Percentiles rank a stretch among this genome's conserved stretches.
These are phyloP conservation scores for Boletus patriciae DNA, from an alignment of 768 basidiomycete genomes.

Conservation along the genomic window DNA sequence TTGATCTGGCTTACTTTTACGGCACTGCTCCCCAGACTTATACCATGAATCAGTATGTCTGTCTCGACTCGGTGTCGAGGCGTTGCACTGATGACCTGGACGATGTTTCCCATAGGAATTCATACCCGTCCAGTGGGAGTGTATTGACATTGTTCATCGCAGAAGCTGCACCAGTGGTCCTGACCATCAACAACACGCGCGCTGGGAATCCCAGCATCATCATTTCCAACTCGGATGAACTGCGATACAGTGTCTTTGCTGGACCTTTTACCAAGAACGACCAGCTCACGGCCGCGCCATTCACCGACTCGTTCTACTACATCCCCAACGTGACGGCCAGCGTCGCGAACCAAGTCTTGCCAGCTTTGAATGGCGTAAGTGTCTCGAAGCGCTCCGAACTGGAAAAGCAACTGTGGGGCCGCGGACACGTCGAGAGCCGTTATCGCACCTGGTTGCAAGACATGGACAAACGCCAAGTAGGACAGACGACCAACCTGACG, in stretches of 20 bases:
- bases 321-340: slow-evolving; percentile 53
- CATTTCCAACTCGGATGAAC: slow-evolving; percentile 61
- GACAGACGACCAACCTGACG: slow-evolving; percentile 46
- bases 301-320: slow-evolving; percentile 61
- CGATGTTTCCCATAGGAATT: slow-evolving; percentile 40
- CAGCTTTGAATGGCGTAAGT: slow-evolving; percentile 48
- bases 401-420: slow-evolving; percentile 33
- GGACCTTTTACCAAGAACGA: slow-evolving; percentile 81
- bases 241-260: slow-evolving; percentile 64
- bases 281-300: slow-evolving; percentile 74
- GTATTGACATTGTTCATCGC: slow-evolving; percentile 58
- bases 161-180: slow-evolving; percentile 53
- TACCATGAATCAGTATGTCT: slow-evolving; percentile 56
- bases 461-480: slow-evolving; percentile 41
- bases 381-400: slow-evolving; percentile 16
- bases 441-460: slow-evolving; percentile 59
- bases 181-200: slow-evolving; percentile 64
- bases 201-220: slow-evolving; percentile 60
- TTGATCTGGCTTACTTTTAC: slow-evolving; percentile 61
- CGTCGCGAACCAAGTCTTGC: slow-evolving; percentile 54
- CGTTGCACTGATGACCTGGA: background rate
- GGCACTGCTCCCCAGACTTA: slow-evolving; percentile 79
- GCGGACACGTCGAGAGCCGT: slow-evolving; percentile 50
- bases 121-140: slow-evolving; percentile 61
- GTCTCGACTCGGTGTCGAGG: slow-evolving; percentile 12